Conservation (phyloP, 352 stramenopile species). For the Phytopythium kandeliae region DNA sequence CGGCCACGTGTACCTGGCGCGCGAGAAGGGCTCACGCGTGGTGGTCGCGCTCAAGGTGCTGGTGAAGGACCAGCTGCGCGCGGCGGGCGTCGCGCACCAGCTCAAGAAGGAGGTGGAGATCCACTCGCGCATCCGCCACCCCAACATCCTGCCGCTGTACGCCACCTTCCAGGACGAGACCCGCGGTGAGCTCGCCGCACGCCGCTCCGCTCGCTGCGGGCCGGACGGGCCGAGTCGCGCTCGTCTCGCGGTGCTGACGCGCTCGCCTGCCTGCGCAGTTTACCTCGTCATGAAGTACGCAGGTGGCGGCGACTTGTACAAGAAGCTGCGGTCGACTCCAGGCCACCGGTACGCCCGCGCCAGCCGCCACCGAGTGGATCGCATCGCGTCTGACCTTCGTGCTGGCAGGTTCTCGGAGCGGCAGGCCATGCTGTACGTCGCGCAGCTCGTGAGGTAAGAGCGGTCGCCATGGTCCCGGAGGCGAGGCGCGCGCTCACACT, state of each 20-base stretch:
- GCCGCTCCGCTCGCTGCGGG: background rate
- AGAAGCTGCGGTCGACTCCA: slow-evolving; percentile 54
- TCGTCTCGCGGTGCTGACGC: background rate
- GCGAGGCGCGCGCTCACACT: background rate
- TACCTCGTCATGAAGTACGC: slow-evolving; percentile 89
- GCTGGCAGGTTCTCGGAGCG: slow-evolving; percentile 46
- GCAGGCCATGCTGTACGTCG: slow-evolving; percentile 58
- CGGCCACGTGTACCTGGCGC: slow-evolving; percentile 83
- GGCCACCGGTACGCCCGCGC: slow-evolving; percentile 22
- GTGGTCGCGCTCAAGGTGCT: slow-evolving; percentile 89
- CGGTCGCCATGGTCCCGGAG: background rate
- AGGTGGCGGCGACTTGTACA: slow-evolving; percentile 79
- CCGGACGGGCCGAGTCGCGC: no score
- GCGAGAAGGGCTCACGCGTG: slow-evolving; percentile 75
- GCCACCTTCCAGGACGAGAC: slow-evolving; percentile 79
- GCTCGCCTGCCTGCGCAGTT: slow-evolving; percentile 19
- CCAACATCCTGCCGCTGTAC: slow-evolving; percentile 85
- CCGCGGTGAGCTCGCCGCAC: slow-evolving; percentile 21
- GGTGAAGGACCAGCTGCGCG: slow-evolving; percentile 81
- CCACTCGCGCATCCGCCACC: slow-evolving; percentile 84
- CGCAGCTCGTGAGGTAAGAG: slow-evolving; percentile 61
- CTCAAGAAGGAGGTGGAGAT: slow-evolving; percentile 90
- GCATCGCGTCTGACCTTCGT: background rate
- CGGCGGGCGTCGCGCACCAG: slow-evolving; percentile 64
- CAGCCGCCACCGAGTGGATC: background rate